Evolutionary conservation across 768 basidiomycete genomes (phyloP).

Genomic region (Pleurotus ostreatus): DNA sequence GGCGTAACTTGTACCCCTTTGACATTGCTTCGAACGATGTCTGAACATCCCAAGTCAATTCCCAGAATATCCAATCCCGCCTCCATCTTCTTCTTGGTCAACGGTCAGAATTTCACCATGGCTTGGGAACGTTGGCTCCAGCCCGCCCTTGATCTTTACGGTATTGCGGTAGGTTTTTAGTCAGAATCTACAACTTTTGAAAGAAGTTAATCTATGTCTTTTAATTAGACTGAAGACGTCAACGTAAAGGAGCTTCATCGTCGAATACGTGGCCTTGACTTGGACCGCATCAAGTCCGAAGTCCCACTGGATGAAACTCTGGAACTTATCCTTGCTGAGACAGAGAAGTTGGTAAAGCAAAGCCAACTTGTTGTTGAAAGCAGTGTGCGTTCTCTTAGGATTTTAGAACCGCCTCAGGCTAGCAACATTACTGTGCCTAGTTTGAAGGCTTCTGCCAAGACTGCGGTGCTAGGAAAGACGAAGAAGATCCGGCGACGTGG

Average conservation of each 20-base stretch:
- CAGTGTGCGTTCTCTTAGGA: background rate
- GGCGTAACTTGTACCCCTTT: background rate
- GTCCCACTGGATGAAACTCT: background rate
- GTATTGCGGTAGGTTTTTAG: background rate
- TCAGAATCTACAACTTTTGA: background rate
- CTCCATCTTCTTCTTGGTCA: background rate
- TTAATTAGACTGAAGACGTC: background rate
- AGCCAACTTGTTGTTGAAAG: background rate
- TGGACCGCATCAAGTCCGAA: background rate
- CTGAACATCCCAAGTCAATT: background rate
- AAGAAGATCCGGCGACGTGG: too few species aligned
- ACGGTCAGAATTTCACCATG: background rate
- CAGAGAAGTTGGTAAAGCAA: background rate
- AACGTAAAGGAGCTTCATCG: background rate
- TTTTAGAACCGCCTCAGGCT: background rate
- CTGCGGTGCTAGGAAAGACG: too few species aligned
- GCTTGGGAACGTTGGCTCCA: background rate
- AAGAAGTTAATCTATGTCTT: background rate
- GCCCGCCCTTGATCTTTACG: background rate
- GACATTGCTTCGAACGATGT: background rate
- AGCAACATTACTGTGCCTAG: background rate
- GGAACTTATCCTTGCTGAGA: background rate
- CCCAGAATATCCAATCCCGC: background rate
- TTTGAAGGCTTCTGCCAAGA: background rate
- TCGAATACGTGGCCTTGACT: background rate